Evolutionary conservation across 805 yeast genomes (phyloP).

Genomic region (Kazachstania martiniae): DNA sequence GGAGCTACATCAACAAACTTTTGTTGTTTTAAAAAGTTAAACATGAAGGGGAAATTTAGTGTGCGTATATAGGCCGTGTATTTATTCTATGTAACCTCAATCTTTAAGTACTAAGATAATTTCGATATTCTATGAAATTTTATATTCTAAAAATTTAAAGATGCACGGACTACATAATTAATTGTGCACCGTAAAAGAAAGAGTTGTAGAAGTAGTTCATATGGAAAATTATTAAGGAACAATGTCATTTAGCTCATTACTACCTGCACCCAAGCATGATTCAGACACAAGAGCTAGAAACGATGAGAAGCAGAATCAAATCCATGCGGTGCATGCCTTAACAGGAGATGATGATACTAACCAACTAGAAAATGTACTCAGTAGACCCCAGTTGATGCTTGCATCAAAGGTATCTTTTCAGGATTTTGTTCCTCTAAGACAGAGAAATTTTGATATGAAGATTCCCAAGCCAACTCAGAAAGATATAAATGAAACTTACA

Average conservation of each 20-base stretch:
- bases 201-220: no score
- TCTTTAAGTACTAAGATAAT: no score
- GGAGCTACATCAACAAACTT: no score
- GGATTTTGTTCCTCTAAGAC: constrained; percentile 54
- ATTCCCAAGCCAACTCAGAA: constrained; percentile 38
- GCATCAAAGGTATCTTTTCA: constrained; percentile 31
- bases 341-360: no score
- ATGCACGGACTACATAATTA: no score
- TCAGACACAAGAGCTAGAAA: background rate
- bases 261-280: constrained; percentile 17
- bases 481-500: constrained; percentile 36
- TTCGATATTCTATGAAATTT: no score
- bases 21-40: background rate
- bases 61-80: no score
- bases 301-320: constrained; percentile 1
- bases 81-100: no score
- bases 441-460: constrained; percentile 29
- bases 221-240: no score
- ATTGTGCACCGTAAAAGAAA: no score
- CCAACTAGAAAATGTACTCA: no score
- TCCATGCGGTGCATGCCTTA: background rate
- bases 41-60: background rate
- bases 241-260: constrained; percentile 16
- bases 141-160: no score
- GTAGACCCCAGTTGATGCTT: background rate